phyloP scores from a whole-genome alignment of 176 grass and related monocot species.

The Phyllostachys edulis region DNA sequence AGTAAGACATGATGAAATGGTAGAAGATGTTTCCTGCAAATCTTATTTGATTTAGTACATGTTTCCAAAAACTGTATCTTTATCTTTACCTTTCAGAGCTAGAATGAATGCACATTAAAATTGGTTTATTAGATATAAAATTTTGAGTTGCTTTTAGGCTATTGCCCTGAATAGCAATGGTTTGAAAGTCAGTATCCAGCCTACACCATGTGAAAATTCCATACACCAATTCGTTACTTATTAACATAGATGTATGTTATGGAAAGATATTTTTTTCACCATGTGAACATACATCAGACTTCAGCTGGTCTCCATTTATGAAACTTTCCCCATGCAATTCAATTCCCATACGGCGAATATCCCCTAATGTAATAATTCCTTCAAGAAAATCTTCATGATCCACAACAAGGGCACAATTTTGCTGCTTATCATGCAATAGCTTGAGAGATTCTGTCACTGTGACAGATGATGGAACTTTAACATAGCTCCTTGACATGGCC shows the following conservation, averaged over 20 bases:
- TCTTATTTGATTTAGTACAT: constrained; percentile 7
- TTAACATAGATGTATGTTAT: background rate
- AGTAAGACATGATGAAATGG: constrained; percentile 63
- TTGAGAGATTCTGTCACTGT: constrained; percentile 58
- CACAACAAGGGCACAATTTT: constrained; percentile 74
- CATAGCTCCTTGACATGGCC: constrained; percentile 87
- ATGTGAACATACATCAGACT: constrained; percentile 60
- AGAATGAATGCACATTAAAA: background rate
- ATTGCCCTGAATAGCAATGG: background rate
- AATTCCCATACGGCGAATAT: constrained; percentile 64
- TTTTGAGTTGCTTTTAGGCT: background rate
- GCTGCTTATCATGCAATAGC: constrained; percentile 73
- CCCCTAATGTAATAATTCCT: constrained; percentile 86
- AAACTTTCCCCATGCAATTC: constrained; percentile 37
- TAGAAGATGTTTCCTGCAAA: constrained; percentile 66
- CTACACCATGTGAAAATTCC: background rate
- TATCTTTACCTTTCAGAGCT: background rate
- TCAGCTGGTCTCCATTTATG: constrained; percentile 35
- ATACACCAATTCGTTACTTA: background rate
- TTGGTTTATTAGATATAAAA: background rate
- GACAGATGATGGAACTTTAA: constrained; percentile 59
- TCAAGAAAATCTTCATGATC: constrained; percentile 89
- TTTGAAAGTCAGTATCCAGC: constrained; percentile 1
- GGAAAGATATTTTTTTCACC: constrained; percentile 23
- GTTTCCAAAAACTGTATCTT: background rate